Evolutionary conservation across 2,329 filamentous ascomycete genomes (phyloP).

Genomic region (Colletotrichum noveboracense): DNA sequence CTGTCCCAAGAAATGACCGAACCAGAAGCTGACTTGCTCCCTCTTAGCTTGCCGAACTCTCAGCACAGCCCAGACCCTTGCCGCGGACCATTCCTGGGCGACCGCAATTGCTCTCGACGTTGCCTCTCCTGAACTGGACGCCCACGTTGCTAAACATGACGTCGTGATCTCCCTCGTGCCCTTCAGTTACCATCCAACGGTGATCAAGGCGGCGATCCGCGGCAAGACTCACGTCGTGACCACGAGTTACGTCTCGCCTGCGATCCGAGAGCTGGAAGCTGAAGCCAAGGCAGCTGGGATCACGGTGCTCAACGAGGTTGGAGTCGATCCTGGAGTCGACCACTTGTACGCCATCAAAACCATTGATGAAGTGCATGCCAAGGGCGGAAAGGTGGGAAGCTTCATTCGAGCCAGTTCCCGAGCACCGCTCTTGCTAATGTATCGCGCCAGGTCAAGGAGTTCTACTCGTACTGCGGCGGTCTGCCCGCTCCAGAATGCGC

Average conservation of each 20-base stretch:
- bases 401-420: rapidly evolving
- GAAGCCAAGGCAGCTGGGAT: constrained; percentile 70
- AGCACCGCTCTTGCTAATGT: neutral
- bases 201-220: constrained; percentile 73
- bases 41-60: constrained; percentile 20
- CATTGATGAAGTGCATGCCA: constrained; percentile 69
- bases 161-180: constrained; percentile 30
- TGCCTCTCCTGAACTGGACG: constrained; percentile 19
- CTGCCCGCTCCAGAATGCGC: constrained; percentile 61
- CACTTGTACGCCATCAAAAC: constrained; percentile 65
- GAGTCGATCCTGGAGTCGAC: constrained; percentile 52
- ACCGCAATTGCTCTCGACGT: constrained; percentile 24
- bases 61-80: neutral
- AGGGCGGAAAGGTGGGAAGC: constrained; percentile 59
- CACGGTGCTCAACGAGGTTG: constrained; percentile 77
- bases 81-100: neutral
- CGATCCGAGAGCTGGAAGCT: constrained; percentile 70
- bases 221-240: constrained; percentile 76
- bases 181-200: constrained; percentile 33
- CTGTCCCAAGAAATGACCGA: rapidly evolving
- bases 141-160: constrained; percentile 19
- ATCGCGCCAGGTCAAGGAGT: constrained; percentile 53
- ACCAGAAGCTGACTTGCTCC: neutral
- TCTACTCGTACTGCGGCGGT: constrained; percentile 72
- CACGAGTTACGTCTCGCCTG: constrained; percentile 75